Base-by-base conservation (phyloP, 106 monocot species). In the Dendrobium chrysotoxum region DNA sequence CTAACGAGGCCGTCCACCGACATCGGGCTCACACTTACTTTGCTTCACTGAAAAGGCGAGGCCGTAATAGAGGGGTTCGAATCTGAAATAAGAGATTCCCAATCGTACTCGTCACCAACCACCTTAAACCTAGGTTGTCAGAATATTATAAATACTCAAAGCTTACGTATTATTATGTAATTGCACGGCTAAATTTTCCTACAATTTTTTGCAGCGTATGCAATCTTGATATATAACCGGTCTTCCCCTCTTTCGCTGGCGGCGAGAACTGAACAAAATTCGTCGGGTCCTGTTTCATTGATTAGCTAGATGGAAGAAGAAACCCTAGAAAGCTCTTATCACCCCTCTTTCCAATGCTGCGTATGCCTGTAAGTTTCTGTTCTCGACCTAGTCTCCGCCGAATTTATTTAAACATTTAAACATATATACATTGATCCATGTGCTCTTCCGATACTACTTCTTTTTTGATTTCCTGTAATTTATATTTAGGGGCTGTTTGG, bases 271-370 rank as follows among this genome's bases (percentile, higher is more conserved):
- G 17, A 17, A 10, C 39, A 2, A 23, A 42, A 23, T 9, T 1
- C 35, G 71, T 16, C 5, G 71, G 35, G 15, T 18, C 16, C 4
- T 71, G 35, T 75, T 2, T 15, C 41, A 21, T n/a, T 42, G 9
- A 39, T 11, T 23, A 75, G 39, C 21, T 41, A 23, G 39, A 40
- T 30, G 30, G 41, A 30, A 41, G 74, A 75, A 75, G 41, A 41
- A 41, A 20, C 74, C 74, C 42, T 8, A 8, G 74, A 75, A 75
- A 39, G 4, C 39, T 75, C 74, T 18, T 75, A 75, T n/a, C 39
- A 42, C 16, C 30, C 74, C 42, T 41, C 74, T 75, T 75, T 75
- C 74, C 41, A 75, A 41, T 75, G 74, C 74, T 41, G 42, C 74
- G 41, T 75, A 21, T 75, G 74, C 42, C 41, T 75, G 74, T 75